Base-by-base conservation (phyloP, 148 eudicot species). In the Vaccinium darrowii region DNA sequence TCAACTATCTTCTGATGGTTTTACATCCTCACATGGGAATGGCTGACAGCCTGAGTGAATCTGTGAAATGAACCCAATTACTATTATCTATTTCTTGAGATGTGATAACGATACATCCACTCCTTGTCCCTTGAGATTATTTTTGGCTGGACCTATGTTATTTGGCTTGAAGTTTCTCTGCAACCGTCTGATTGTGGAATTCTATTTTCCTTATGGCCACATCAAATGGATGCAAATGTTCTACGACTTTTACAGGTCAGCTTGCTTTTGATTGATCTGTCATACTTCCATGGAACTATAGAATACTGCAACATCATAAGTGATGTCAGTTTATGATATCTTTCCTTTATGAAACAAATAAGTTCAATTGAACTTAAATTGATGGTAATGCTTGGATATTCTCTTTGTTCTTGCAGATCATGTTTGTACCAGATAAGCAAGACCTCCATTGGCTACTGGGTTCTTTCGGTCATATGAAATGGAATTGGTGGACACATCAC, bases 391-490 rank as follows among this genome's bases (percentile, higher is more conserved):
- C 81, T 54, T 78, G 51, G 18, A 49, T 25, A 52, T 53, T 80
- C 8, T 79, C 23, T 54, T 47, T 57, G 62, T 56, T 57, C 27
- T 80, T 57, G 82, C 71, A 80, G 69, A 80, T 56, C 25, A 80
- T 58, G 33, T 18, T n/a, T 79, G 47, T 43, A 69, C 47, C 15
- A 8, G 53, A 19, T 36, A 58, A 30, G 71, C 69, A 80, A 18
- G 15, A 16, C 67, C 50, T 18, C 23, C 33, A 33, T 47, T 11
- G 27, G 71, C 71, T 80, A 80, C 63, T 57, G 49, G 27, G 21
- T 58, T 79, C 82, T 21, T 57, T 58, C n/a, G 7, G 8, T 58
- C 13, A 0, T 47, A 80, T 58, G 51, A 58, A 57, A 58, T 58
- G 71, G 16, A 36, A 1, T 16, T n/a, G 30, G 56, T 47, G 51